Evolutionary conservation across 2,329 filamentous ascomycete species (phyloP).

Genomic region (Botrytis squamosa): DNA sequence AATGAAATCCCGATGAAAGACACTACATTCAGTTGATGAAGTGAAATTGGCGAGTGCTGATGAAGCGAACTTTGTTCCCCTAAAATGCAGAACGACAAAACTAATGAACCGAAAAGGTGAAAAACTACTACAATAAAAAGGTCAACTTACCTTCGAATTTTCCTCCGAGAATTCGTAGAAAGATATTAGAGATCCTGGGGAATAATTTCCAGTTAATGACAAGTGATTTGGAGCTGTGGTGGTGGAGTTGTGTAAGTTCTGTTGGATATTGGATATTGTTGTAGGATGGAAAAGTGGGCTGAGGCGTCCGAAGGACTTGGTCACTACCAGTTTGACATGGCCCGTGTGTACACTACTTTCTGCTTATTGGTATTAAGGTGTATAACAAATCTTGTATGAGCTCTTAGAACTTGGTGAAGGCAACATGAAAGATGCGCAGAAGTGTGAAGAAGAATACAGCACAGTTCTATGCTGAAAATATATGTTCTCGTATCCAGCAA

Average conservation of each 20-base stretch:
- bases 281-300: background rate
- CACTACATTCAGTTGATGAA: background rate
- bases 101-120: constrained; percentile 9
- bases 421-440: background rate
- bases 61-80: constrained; percentile 11
- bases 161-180: background rate
- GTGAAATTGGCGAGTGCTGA: constrained; percentile 4
- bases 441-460: background rate
- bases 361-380: background rate
- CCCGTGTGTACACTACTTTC: constrained; percentile 4
- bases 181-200: background rate
- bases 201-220: background rate
- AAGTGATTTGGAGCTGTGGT: background rate
- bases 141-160: constrained; percentile 9
- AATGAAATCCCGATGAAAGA: background rate
- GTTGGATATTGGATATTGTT: background rate
- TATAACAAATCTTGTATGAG: background rate
- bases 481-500: background rate
- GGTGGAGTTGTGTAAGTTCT: constrained; percentile 14
- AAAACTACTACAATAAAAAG: background rate
- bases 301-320: background rate
- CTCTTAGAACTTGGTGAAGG: background rate
- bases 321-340: background rate
- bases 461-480: background rate
- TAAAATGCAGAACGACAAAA: background rate